These are phyloP conservation scores for Brasenia schreberi DNA, from an alignment of 164 flowering plant species.

Conservation along the genomic window DNA sequence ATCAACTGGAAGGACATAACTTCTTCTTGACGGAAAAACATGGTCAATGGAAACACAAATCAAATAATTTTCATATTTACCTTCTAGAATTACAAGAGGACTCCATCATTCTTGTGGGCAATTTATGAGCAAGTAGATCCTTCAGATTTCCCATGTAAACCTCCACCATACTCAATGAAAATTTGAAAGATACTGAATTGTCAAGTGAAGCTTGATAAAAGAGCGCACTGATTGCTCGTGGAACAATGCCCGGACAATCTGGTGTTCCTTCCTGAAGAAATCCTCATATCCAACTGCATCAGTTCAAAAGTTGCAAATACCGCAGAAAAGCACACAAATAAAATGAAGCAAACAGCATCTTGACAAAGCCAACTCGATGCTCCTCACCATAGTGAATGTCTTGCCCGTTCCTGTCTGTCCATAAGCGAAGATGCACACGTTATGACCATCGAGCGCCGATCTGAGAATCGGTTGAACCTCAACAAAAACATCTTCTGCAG, in stretches of 20 bases:
- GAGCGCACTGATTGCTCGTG: conserved; percentile 52
- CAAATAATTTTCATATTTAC: not conserved
- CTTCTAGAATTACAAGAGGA: not conserved
- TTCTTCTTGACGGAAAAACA: no score
- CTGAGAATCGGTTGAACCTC: conserved; percentile 68
- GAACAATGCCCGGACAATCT: conserved; percentile 54
- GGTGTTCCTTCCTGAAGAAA: conserved; percentile 49
- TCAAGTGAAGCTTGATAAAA: conserved; percentile 33
- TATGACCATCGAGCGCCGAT: conserved; percentile 82
- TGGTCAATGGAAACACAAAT: no score
- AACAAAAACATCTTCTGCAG: conserved; percentile 52
- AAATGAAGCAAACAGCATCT: not conserved
- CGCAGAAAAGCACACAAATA: not conserved
- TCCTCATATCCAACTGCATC: not conserved
- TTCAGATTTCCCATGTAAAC: conserved; percentile 70
- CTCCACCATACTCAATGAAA: conserved; percentile 85
- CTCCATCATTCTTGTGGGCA: not conserved
- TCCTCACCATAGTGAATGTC: conserved; percentile 78
- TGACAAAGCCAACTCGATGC: not conserved
- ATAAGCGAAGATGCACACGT: conserved; percentile 72
- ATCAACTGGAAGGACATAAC: no score
- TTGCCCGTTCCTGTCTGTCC: conserved; percentile 95
- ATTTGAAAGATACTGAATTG: conserved; percentile 22
- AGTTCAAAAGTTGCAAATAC: not conserved
- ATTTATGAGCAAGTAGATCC: conserved; percentile 42